phyloP scores from a whole-genome alignment of 1,284 basidiomycete species.

The Malassezia dermatis region DNA sequence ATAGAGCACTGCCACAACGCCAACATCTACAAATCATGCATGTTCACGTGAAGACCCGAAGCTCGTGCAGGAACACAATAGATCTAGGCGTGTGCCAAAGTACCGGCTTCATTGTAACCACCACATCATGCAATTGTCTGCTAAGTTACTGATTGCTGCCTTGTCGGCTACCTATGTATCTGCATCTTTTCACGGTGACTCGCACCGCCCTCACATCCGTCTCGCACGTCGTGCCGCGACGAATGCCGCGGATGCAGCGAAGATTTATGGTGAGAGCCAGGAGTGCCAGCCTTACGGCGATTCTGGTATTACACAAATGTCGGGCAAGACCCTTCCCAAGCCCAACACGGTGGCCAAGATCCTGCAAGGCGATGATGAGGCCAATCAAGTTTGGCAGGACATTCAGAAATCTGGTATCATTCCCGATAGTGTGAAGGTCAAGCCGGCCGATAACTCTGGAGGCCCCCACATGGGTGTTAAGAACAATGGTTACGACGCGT shows the following conservation, averaged over 20 bases:
- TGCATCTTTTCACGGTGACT: not conserved
- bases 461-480: not conserved
- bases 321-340: constrained; percentile 22
- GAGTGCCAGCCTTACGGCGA: constrained; percentile 1
- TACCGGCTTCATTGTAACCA: not conserved
- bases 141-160: not conserved
- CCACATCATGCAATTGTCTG: constrained; percentile 3
- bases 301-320: constrained; percentile 20
- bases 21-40: not conserved
- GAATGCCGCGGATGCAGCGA: constrained; percentile 24
- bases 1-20: not conserved
- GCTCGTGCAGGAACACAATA: not conserved
- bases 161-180: not conserved
- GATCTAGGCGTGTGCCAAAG: not conserved
- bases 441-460: not conserved
- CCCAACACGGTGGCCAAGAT: constrained; percentile 49
- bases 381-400: constrained; percentile 37
- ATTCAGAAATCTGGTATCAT: constrained; percentile 43
- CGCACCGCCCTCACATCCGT: not conserved
- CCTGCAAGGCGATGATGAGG: constrained; percentile 48
- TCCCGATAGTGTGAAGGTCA: constrained; percentile 34
- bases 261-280: not conserved
- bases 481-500: constrained; percentile 8
- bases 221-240: constrained; percentile 2
- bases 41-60: not conserved